Evolutionary conservation across 495 filamentous ascomycete genomes (phyloP).

Genomic region (Annulohypoxylon maeteangense): DNA sequence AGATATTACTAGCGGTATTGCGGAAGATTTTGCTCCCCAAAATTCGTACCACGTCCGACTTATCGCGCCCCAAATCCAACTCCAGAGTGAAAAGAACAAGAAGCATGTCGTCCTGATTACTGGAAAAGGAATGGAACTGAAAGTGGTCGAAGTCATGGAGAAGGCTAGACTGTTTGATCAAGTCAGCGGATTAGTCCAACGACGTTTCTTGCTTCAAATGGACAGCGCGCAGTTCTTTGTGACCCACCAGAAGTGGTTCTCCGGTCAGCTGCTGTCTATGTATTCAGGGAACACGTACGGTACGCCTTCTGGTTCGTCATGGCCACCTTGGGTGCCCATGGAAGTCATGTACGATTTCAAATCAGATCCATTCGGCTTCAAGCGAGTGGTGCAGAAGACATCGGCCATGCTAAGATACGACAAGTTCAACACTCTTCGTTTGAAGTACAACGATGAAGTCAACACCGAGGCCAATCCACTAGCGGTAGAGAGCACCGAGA

Average conservation of each 20-base stretch:
- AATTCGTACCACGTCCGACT: constrained; percentile 94
- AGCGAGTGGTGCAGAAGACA: constrained; percentile 91
- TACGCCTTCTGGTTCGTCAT: constrained; percentile 81
- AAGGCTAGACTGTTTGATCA: constrained; percentile 91
- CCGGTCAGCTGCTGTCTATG: constrained; percentile 81
- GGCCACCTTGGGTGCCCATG: constrained; percentile 97
- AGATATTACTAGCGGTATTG: constrained; percentile 76
- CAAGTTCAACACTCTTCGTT: constrained; percentile 95
- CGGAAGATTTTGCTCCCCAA: constrained; percentile 89
- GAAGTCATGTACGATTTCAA: constrained; percentile 98
- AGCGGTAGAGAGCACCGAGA: constrained; percentile 69
- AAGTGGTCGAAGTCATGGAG: constrained; percentile 97
- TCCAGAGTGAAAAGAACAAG: constrained; percentile 97
- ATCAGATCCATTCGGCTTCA: constrained; percentile 92
- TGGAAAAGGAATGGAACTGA: constrained; percentile 95
- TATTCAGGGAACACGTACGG: constrained; percentile 95
- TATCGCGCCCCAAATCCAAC: constrained; percentile 95
- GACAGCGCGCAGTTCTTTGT: constrained; percentile 98
- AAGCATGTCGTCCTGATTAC: constrained; percentile 93
- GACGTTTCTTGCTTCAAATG: constrained; percentile 91
- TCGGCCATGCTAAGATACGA: constrained; percentile 94
- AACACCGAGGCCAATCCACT: constrained; percentile 61
- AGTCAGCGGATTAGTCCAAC: constrained; percentile 93
- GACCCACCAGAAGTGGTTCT: constrained; percentile 88
- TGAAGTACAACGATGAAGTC: constrained; percentile 98